A percentile compares a stretch with the other conserved stretches of the same genome.
phyloP scores from a whole-genome alignment of 129 eudicot genomes.

The Heracleum sosnowskyi region DNA sequence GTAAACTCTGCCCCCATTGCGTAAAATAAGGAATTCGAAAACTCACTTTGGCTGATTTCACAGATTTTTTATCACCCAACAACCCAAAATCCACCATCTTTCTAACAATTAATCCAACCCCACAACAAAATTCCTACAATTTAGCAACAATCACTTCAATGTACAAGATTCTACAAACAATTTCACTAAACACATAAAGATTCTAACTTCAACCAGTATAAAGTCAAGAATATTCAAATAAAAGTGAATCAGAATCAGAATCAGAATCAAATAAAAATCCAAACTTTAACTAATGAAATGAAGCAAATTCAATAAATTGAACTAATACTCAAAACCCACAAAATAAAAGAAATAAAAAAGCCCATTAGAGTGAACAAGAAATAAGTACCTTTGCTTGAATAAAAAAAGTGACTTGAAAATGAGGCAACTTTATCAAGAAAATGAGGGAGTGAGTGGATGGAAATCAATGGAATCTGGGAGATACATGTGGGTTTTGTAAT shows the following conservation, averaged over 20 bases:
- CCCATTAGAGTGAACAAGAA: not conserved
- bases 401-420: conserved; percentile 16
- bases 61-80: conserved; percentile 48
- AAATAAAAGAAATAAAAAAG: not conserved
- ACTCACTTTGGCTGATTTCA: conserved; percentile 52
- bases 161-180: not conserved
- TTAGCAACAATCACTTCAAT: conserved; percentile 15
- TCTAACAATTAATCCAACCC: conserved; percentile 4
- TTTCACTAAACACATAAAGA: not conserved
- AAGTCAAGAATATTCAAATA: not conserved
- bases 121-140: not conserved
- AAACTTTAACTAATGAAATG: not conserved
- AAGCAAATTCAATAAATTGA: not conserved
- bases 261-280: not conserved
- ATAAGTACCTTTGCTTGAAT: conserved; percentile 32
- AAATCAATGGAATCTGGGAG: conserved; percentile 10
- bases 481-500: conserved; percentile 16
- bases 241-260: not conserved
- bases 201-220: conserved; percentile 6
- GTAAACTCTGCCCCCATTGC: conserved; percentile 89
- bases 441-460: conserved; percentile 12
- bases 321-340: not conserved
- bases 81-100: conserved; percentile 64
- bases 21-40: conserved; percentile 88
- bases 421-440: conserved; percentile 13